Percentiles rank a stretch among this genome's conserved stretches.
Evolutionary conservation across 148 eudicot species (phyloP).

Genomic region (Amaranthus hypochondriacus): DNA sequence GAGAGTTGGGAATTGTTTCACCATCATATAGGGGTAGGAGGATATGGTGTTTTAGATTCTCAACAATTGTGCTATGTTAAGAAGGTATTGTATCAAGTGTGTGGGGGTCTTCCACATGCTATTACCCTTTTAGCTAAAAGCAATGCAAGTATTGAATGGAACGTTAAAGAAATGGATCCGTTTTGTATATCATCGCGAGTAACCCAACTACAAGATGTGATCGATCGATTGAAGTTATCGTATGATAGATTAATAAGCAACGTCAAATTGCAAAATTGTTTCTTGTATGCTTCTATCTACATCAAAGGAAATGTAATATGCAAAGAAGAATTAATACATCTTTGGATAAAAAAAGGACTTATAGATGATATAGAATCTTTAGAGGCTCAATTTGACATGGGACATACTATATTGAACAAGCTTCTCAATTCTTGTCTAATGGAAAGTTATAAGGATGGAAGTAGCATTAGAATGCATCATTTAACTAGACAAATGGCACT

Average conservation of each 20-base stretch:
- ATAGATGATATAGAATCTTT: slow-evolving; percentile 19
- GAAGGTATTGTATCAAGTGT: neutral
- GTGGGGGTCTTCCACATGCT: slow-evolving; percentile 18
- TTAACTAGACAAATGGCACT: slow-evolving; percentile 3
- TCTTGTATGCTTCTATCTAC: slow-evolving; percentile 15
- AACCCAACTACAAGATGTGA: neutral
- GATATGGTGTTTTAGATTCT: neutral
- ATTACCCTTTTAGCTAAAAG: neutral
- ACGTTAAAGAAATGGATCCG: neutral
- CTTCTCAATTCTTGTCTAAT: slow-evolving; percentile 22
- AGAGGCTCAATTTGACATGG: slow-evolving; percentile 22
- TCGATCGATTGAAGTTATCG: slow-evolving; percentile 3
- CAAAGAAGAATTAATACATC: slow-evolving; percentile 14
- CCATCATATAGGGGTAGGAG: neutral
- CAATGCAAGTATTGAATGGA: neutral
- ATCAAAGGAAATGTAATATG: slow-evolving; percentile 7
- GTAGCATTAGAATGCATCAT: neutral
- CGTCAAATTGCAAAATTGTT: slow-evolving; percentile 7
- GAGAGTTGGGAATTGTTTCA: slow-evolving; percentile 11
- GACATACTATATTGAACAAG: slow-evolving; percentile 21
- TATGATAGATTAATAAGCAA: slow-evolving; percentile 9
- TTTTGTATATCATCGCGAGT: neutral
- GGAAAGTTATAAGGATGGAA: slow-evolving; percentile 5
- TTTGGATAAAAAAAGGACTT: slow-evolving; percentile 15
- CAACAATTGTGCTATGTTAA: neutral